Percentiles rank a stretch among this genome's conserved stretches.
Evolutionary conservation across 73 alveolate species (phyloP).

Genomic region (Tetrahymena elliotti): DNA sequence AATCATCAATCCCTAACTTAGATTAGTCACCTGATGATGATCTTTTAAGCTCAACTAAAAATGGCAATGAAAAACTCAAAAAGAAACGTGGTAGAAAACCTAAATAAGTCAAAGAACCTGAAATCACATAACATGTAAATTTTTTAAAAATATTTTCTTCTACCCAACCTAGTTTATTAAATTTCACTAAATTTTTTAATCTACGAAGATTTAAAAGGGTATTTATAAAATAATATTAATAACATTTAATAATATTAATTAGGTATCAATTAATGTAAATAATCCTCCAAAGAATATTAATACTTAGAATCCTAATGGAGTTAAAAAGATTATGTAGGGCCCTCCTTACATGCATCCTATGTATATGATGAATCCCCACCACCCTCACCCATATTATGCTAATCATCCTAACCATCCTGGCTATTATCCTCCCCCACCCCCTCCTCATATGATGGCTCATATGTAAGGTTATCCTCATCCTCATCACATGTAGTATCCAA

Average conservation of each 20-base stretch:
- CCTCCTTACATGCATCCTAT: background rate
- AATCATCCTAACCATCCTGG: background rate
- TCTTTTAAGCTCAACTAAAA: background rate
- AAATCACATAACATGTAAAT: background rate
- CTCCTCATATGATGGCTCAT: background rate
- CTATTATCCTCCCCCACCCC: background rate
- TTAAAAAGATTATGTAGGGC: background rate
- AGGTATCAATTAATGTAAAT: background rate
- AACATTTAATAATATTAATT: background rate
- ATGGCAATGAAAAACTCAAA: background rate
- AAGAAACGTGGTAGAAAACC: background rate
- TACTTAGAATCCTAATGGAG: background rate
- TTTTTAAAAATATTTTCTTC: no score
- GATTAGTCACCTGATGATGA: background rate
- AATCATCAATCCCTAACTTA: background rate
- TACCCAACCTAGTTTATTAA: no score
- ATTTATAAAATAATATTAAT: no score
- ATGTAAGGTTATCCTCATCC: background rate
- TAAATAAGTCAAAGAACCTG: background rate
- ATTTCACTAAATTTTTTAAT: no score
- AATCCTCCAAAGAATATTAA: background rate
- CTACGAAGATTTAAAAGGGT: background rate
- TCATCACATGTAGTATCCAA: background rate
- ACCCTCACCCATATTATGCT: background rate
- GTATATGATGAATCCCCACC: background rate